Conservation (phyloP, 1,139 yeast genomes). For the Blastobotrys serpentis region DNA sequence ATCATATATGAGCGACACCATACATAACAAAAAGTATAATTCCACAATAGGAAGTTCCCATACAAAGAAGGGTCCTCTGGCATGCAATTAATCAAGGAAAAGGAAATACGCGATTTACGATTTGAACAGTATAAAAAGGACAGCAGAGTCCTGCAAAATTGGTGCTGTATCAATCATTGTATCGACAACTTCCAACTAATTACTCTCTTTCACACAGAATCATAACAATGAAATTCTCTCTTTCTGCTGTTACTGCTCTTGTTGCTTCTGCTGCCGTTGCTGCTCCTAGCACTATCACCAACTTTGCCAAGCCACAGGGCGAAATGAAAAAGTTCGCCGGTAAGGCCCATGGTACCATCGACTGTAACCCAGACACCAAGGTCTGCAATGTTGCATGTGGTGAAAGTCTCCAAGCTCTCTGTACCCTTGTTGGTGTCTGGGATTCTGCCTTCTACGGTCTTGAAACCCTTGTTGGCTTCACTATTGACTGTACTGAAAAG, state of each 20-base stretch:
- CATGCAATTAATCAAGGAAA: too few species aligned
- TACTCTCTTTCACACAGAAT: too few species aligned
- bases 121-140: too few species aligned
- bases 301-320: conserved; percentile 1
- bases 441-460: conserved; percentile 23
- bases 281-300: conserved; percentile 9
- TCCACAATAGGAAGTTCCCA: too few species aligned
- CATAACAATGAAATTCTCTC: conserved; percentile 13
- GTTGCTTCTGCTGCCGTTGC: conserved; percentile 13
- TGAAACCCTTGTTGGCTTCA: conserved; percentile 22
- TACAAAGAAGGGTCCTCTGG: too few species aligned
- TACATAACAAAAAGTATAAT: too few species aligned
- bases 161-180: too few species aligned
- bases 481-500: conserved; percentile 17
- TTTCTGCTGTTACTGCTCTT: conserved; percentile 5
- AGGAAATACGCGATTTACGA: too few species aligned
- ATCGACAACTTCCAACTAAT: too few species aligned
- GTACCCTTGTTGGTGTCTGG: conserved; percentile 20
- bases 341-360: conserved; percentile 16
- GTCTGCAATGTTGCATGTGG: conserved; percentile 19
- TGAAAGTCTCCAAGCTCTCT: conserved; percentile 15
- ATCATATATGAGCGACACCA: too few species aligned
- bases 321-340: conserved; percentile 8
- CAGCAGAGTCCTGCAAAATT: too few species aligned
- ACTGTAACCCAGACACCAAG: conserved; percentile 21